phyloP scores from a whole-genome alignment of 495 filamentous ascomycete genomes.

The Penicillium robsamsonii region DNA sequence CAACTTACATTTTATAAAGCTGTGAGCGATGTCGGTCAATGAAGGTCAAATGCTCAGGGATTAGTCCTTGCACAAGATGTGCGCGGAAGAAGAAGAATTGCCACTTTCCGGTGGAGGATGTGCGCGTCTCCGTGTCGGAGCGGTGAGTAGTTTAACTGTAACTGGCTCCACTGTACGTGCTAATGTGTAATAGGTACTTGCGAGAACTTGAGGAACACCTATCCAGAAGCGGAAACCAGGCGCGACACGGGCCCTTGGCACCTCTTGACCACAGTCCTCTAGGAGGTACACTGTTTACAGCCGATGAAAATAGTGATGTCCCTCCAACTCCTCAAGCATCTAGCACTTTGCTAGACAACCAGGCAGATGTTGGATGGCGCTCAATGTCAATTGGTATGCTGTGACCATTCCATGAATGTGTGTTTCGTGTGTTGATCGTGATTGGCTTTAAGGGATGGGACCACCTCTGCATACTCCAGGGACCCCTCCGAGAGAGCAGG shows the following conservation, averaged over 20 bases:
- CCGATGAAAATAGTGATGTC: slow-evolving; percentile 8
- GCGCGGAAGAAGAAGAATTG: slow-evolving; percentile 31
- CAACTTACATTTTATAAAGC: slow-evolving; percentile 12
- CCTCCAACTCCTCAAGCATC: slow-evolving; percentile 7
- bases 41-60: slow-evolving; percentile 41
- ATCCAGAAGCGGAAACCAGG: slow-evolving; percentile 2
- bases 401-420: too few relatives aligned
- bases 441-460: slow-evolving; percentile 9
- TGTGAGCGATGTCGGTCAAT: slow-evolving; percentile 39
- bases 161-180: not conserved
- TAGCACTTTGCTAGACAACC: not conserved
- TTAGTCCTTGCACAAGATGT: slow-evolving; percentile 35
- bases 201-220: slow-evolving; percentile 27
- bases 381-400: slow-evolving; percentile 9
- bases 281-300: slow-evolving; percentile 3
- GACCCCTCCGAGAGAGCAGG: not conserved
- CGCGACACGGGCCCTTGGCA: not conserved
- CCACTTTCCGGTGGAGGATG: slow-evolving; percentile 32
- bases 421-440: not conserved
- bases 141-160: slow-evolving; percentile 19
- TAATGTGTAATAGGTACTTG: slow-evolving; percentile 19
- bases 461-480: slow-evolving; percentile 1
- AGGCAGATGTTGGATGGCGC: slow-evolving; percentile 8
- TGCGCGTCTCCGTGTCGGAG: slow-evolving; percentile 33
- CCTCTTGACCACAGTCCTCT: not conserved